Evolutionary conservation across 202 grass and related monocot genomes (phyloP).

Genomic region (Schoenoplectus tabernaemontani): DNA sequence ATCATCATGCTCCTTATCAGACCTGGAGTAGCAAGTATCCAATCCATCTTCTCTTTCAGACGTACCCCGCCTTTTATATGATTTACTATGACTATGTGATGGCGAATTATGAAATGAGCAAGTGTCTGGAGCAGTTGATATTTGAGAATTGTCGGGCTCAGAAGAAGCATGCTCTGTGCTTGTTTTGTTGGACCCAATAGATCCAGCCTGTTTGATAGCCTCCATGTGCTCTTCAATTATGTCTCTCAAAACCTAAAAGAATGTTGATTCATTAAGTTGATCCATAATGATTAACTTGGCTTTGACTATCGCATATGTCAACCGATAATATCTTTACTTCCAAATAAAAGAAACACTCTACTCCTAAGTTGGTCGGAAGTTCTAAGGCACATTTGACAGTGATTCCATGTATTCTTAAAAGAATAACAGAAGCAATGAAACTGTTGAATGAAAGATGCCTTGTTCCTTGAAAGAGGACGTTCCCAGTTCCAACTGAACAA

Average conservation of each 20-base stretch:
- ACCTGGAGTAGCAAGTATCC: constrained; percentile 32
- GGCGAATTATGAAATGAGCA: constrained; percentile 20
- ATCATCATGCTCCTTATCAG: constrained; percentile 29
- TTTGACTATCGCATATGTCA: background rate
- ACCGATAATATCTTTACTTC: background rate
- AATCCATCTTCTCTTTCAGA: constrained; percentile 24
- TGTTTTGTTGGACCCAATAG: constrained; percentile 36
- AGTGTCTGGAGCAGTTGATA: constrained; percentile 22
- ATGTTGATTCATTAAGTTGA: background rate
- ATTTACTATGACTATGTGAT: constrained; percentile 34
- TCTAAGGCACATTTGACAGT: background rate
- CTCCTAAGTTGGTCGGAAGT: background rate
- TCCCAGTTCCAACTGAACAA: too few species aligned
- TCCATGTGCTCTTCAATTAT: constrained; percentile 99
- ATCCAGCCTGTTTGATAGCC: constrained; percentile 73
- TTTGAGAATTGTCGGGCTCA: constrained; percentile 28
- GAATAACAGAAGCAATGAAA: background rate
- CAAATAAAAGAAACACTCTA: background rate
- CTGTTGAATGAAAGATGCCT: background rate
- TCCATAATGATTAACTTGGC: background rate
- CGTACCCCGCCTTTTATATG: constrained; percentile 20
- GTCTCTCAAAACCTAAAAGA: constrained; percentile 77
- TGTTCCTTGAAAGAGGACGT: too few species aligned
- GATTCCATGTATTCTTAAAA: background rate
- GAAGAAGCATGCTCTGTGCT: constrained; percentile 12